phyloP scores from a whole-genome alignment of 768 basidiomycete species.

The Paxillus rubicundulus region DNA sequence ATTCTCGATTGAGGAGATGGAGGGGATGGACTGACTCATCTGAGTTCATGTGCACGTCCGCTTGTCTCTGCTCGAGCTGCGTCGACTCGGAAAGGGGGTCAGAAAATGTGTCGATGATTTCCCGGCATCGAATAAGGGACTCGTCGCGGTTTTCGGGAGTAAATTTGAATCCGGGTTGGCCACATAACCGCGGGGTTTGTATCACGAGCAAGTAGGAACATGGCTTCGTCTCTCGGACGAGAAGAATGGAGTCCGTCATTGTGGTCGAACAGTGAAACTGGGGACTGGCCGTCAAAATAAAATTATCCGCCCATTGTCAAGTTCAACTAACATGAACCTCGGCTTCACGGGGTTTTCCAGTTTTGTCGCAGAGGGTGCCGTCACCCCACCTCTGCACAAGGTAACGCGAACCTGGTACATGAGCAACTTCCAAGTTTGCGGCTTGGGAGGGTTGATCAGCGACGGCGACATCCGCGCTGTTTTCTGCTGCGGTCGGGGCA shows the following conservation, averaged over 20 bases:
- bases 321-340: constrained; percentile 80
- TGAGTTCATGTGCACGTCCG: constrained; percentile 32
- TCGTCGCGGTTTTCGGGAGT: constrained; percentile 64
- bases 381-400: constrained; percentile 90
- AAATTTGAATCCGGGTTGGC: constrained; percentile 89
- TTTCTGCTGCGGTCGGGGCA: constrained; percentile 58
- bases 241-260: constrained; percentile 84
- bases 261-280: constrained; percentile 97
- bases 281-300: constrained; percentile 3
- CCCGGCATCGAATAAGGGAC: constrained; percentile 73
- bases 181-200: constrained; percentile 91
- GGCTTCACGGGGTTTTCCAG: constrained; percentile 79
- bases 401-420: constrained; percentile 79
- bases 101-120: constrained; percentile 47
- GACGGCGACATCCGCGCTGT: constrained; percentile 62
- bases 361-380: constrained; percentile 93
- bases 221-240: constrained; percentile 90
- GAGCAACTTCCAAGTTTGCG: constrained; percentile 73
- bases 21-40: constrained; percentile 57
- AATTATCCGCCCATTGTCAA: constrained; percentile 3
- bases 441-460: constrained; percentile 63
- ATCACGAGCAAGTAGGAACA: constrained; percentile 94
- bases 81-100: constrained; percentile 27
- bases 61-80: constrained; percentile 29
- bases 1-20: constrained; percentile 47